A percentile compares a stretch with the other conserved stretches of the same genome.
phyloP scores from a whole-genome alignment of 441 rosid genomes.

The Aleurites moluccanus region DNA sequence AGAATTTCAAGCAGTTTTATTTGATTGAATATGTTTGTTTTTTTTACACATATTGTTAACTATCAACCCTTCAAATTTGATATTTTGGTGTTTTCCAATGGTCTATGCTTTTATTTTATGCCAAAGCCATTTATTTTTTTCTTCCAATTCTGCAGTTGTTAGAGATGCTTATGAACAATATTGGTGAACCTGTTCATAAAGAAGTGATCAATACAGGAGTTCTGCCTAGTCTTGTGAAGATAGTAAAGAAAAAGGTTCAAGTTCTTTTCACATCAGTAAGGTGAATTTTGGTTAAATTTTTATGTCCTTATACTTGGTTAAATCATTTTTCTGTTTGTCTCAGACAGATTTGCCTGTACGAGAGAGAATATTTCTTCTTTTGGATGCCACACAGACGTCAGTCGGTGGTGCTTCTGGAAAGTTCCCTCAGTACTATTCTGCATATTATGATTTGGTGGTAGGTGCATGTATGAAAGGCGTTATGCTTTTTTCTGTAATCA shows the following conservation, averaged over 20 bases:
- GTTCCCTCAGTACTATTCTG: constrained; percentile 82
- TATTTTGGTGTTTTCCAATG: neutral
- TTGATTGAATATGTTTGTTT: neutral
- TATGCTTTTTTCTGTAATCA: neutral
- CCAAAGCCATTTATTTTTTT: neutral
- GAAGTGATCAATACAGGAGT: constrained; percentile 76
- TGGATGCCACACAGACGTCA: constrained; percentile 96
- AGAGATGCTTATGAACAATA: constrained; percentile 97
- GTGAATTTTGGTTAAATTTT: constrained; percentile 13
- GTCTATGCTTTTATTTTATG: too few species aligned
- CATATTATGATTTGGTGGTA: constrained; percentile 95
- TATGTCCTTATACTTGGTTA: neutral
- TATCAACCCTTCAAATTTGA: constrained; percentile 4
- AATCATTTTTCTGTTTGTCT: constrained; percentile 24
- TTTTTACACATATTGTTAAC: neutral
- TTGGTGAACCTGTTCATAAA: constrained; percentile 75
- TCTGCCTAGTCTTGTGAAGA: constrained; percentile 84
- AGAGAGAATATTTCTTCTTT: constrained; percentile 93
- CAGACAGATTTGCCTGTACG: constrained; percentile 89
- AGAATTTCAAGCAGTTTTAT: constrained; percentile 2
- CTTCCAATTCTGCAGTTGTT: constrained; percentile 57
- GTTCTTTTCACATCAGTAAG: neutral
- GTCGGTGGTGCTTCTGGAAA: constrained; percentile 91
- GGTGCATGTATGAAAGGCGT: constrained; percentile 32
- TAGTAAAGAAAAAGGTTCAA: constrained; percentile 93